phyloP scores from a whole-genome alignment of 345 rosid species.

The Stellera chamaejasme region DNA sequence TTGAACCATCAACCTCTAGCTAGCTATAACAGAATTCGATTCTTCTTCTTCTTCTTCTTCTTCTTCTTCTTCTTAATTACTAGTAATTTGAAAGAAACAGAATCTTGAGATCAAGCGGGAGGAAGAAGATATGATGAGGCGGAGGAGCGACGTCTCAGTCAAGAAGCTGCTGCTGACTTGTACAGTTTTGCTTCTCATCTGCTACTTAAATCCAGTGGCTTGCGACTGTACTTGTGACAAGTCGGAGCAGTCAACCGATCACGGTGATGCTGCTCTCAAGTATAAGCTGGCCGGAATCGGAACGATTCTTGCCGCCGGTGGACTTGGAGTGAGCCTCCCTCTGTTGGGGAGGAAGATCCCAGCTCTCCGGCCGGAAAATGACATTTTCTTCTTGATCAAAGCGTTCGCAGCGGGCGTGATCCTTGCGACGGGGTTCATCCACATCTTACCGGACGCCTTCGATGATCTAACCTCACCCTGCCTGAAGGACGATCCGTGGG shows the following conservation, averaged over 20 bases:
- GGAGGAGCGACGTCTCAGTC: background rate
- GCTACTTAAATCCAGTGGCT: constrained; percentile 12
- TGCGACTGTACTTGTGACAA: constrained; percentile 22
- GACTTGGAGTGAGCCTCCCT: constrained; percentile 46
- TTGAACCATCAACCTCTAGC: no score
- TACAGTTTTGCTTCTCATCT: constrained; percentile 9
- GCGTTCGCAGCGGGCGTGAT: constrained; percentile 69
- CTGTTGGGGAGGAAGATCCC: constrained; percentile 28
- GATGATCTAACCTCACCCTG: constrained; percentile 44
- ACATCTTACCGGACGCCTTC: constrained; percentile 59
- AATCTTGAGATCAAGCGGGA: no score
- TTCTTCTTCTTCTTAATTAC: no score
- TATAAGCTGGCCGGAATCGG: constrained; percentile 37
- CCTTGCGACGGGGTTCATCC: constrained; percentile 57
- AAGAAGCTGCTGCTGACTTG: background rate
- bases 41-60: no score
- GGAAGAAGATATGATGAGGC: no score
- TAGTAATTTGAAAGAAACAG: no score
- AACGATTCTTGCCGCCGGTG: constrained; percentile 48
- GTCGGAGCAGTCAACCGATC: background rate
- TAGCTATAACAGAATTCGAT: no score
- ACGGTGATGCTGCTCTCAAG: constrained; percentile 23
- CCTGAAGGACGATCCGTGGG: constrained; percentile 34
- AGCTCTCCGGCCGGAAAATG: constrained; percentile 36
- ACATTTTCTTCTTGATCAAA: constrained; percentile 49